Conservation (phyloP, 495 filamentous ascomycete genomes). For the Lasiosphaeria ovina region DNA sequence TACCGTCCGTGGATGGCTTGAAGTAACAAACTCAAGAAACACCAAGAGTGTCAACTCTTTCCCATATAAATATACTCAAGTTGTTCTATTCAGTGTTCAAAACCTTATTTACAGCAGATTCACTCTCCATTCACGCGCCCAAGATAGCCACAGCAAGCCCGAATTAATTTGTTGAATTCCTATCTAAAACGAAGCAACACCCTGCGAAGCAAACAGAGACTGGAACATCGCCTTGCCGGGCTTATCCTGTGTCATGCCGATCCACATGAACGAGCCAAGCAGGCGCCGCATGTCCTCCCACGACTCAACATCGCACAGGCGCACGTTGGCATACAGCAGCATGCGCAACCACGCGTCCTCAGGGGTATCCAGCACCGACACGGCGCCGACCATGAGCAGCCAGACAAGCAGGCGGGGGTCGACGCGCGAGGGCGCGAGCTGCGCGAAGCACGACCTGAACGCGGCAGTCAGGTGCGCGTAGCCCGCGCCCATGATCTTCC, state of each 20-base stretch:
- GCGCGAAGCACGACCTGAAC: constrained; percentile 15
- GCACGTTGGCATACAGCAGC: constrained; percentile 23
- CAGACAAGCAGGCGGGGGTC: constrained; percentile 23
- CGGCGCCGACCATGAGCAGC: constrained; percentile 38
- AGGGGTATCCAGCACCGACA: constrained; percentile 28
- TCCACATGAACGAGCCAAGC: constrained; percentile 36
- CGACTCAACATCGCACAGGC: constrained; percentile 18
- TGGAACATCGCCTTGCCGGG: constrained; percentile 25
- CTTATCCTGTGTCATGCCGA: constrained; percentile 33
- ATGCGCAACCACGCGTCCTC: constrained; percentile 33
- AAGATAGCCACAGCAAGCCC: too few species aligned
- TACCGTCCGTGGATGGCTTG: too few species aligned
- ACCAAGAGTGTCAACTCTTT: too few species aligned
- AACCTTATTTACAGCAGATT: too few species aligned
- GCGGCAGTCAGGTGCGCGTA: constrained; percentile 24
- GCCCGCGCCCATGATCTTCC: constrained; percentile 27
- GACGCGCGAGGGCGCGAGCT: constrained; percentile 1
- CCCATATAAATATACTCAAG: too few species aligned
- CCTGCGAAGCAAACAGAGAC: neutral
- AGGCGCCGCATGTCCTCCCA: constrained; percentile 31
- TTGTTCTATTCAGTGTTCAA: too few species aligned
- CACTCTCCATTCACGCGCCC: too few species aligned
- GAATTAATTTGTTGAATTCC: too few species aligned
- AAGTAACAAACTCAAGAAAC: too few species aligned
- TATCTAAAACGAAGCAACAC: too few species aligned